Percentiles rank a stretch among this genome's conserved stretches.
These are phyloP conservation scores for Pythium coloratum DNA, from an alignment of 352 stramenopile genomes.

Conservation along the genomic window DNA sequence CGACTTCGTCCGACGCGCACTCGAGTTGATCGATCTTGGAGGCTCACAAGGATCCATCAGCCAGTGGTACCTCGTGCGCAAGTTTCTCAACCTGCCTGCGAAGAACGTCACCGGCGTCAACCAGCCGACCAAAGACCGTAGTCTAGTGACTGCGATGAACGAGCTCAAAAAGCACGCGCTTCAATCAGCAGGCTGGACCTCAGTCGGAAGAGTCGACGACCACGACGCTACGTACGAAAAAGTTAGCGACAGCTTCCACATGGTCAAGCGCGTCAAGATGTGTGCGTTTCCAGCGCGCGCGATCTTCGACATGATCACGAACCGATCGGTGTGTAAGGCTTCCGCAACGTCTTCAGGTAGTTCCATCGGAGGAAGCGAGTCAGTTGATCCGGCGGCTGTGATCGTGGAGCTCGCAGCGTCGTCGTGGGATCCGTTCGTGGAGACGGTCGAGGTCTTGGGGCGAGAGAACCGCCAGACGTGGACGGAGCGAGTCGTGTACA, in stretches of 20 bases:
- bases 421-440: slow-evolving; percentile 43
- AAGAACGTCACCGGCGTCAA: slow-evolving; percentile 15
- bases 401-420: neutral
- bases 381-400: neutral
- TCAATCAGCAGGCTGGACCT: slow-evolving; percentile 40
- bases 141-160: slow-evolving; percentile 43
- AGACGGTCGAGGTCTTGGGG: slow-evolving; percentile 46
- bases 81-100: slow-evolving; percentile 61
- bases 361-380: neutral
- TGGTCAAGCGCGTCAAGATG: slow-evolving; percentile 62
- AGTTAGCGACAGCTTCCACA: slow-evolving; percentile 53
- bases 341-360: neutral
- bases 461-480: slow-evolving; percentile 53
- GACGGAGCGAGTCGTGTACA: slow-evolving; percentile 59
- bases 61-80: slow-evolving; percentile 69
- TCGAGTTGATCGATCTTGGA: slow-evolving; percentile 61
- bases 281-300: slow-evolving; percentile 67
- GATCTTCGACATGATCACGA: slow-evolving; percentile 73
- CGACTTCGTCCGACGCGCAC: slow-evolving; percentile 56
- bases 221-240: slow-evolving; percentile 64
- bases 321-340: slow-evolving; percentile 16
- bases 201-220: slow-evolving; percentile 34
- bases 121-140: slow-evolving; percentile 55
- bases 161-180: slow-evolving; percentile 54
- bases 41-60: slow-evolving; percentile 45